Base-by-base conservation (phyloP, 2,329 filamentous ascomycete genomes). In the Pyrenochaeta sp. region DNA sequence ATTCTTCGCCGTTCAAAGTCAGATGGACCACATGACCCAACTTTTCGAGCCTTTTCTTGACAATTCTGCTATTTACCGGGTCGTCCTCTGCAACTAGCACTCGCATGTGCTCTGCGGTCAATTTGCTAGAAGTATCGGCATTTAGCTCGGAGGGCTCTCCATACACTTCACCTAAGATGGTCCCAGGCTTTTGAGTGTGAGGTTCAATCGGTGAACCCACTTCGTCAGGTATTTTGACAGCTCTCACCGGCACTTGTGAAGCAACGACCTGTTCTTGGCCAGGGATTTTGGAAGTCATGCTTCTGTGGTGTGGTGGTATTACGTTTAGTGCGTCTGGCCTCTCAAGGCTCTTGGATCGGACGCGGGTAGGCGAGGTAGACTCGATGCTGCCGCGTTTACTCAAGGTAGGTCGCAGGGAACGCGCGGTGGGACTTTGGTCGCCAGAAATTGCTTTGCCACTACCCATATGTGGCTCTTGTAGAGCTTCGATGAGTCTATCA, bases 11-110 rank as follows among this genome's bases (percentile, higher is more conserved):
- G 51, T 96, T 96, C 24, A 88, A 79, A 0, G 89, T 89, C 53
- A 92, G 78, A 23, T 81, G 74, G 0, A 94, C 87, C 1, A 79
- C 71, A 53, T 96, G 89, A 0, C 89, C 88, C 1, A 84, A 72
- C 60, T 88, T 91, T 63, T 94, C 87, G 3, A 96, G 71, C 9
- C 91, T 77, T 61, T 95, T 95, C 60, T 84, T 83, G 27, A 96
- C 74, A 28, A 96, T 89, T 46, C 85, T 87, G 71, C 89, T 89
- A 58, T 96, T 96, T 56, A 95, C 85, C 0, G 90, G 89, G 58
- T 96, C 90, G 55, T 96, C 91, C 63, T 96, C 91, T 0, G 91
- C 91, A 23, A 96, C 83, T 15, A 96, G 76, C 2, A 95, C 83
- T 13, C 81, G 78, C 53, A 90, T 75, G 24, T 80, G 71, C 2